Percentiles rank a stretch among this genome's conserved stretches.
phyloP scores from a whole-genome alignment of 1,284 basidiomycete genomes.

The Erythrobasidium hasegawianum region DNA sequence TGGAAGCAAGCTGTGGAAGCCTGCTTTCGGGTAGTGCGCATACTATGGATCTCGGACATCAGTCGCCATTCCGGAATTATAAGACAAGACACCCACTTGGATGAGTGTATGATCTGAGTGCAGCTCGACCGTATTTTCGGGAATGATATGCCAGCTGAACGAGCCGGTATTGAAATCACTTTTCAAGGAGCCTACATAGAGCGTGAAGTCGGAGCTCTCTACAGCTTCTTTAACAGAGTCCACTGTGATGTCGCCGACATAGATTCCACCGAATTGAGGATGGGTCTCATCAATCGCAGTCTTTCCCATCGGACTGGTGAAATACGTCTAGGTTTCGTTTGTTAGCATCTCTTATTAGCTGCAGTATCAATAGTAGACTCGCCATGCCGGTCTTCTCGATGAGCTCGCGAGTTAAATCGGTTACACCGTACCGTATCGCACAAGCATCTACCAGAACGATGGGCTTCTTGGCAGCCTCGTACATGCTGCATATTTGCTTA shows the following conservation, averaged over 20 bases:
- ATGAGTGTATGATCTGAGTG: slow-evolving; percentile 76
- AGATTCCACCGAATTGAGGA: slow-evolving; percentile 79
- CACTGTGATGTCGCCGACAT: slow-evolving; percentile 71
- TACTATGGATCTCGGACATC: slow-evolving; percentile 42
- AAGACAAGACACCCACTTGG: slow-evolving; percentile 39
- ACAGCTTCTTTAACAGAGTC: slow-evolving; percentile 69
- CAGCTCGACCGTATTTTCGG: slow-evolving; percentile 57
- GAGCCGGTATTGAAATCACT: slow-evolving; percentile 89
- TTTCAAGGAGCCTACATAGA: slow-evolving; percentile 65
- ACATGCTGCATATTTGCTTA: slow-evolving; percentile 63
- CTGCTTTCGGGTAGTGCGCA: slow-evolving; percentile 53
- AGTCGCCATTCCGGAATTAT: slow-evolving; percentile 13
- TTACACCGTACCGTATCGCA: slow-evolving; percentile 71
- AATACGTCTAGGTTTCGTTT: slow-evolving; percentile 33
- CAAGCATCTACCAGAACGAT: slow-evolving; percentile 86
- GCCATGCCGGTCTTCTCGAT: slow-evolving; percentile 63
- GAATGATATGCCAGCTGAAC: slow-evolving; percentile 36
- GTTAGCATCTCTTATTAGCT: background rate
- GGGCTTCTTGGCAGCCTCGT: slow-evolving; percentile 64
- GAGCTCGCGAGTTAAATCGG: slow-evolving; percentile 65
- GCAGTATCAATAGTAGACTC: background rate
- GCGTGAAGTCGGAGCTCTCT: slow-evolving; percentile 74
- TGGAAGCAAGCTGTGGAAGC: slow-evolving; percentile 53
- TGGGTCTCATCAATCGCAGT: slow-evolving; percentile 72
- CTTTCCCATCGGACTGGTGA: slow-evolving; percentile 81